phyloP scores from a whole-genome alignment of 495 filamentous ascomycete species.

The Penicillium verhagenii region DNA sequence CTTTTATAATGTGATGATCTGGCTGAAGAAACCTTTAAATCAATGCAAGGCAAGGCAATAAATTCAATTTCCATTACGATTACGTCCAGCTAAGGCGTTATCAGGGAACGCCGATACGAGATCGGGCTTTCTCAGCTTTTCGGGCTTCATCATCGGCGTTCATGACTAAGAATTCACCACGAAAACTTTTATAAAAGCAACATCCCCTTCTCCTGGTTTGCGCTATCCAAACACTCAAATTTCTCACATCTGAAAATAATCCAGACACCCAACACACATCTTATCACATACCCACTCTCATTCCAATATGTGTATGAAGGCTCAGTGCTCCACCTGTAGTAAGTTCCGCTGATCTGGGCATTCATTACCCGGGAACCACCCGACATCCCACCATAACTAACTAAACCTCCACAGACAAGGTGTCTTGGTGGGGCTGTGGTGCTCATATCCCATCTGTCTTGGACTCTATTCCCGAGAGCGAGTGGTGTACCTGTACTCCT shows the following conservation, averaged over 20 bases:
- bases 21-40: background rate
- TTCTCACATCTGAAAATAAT: background rate
- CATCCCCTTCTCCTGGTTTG: conserved; percentile 1
- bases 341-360: conserved; percentile 15
- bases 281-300: background rate
- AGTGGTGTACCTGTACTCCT: conserved; percentile 65
- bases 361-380: too few species aligned
- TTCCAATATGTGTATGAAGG: conserved; percentile 49
- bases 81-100: background rate
- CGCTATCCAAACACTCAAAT: background rate
- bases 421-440: conserved; percentile 72
- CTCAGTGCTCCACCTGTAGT: conserved; percentile 52
- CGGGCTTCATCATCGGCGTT: conserved; percentile 29
- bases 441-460: conserved; percentile 65
- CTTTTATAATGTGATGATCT: background rate
- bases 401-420: conserved; percentile 53
- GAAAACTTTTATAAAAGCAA: conserved; percentile 24
- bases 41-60: background rate
- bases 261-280: background rate
- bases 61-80: background rate
- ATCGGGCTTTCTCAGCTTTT: conserved; percentile 25
- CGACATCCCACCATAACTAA: conserved; percentile 1
- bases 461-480: conserved; percentile 54
- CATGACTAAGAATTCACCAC: conserved; percentile 21
- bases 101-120: conserved; percentile 6